Evolutionary conservation across 768 basidiomycete species (phyloP), one percentile per base, ranked within the genome.

Genomic region (Pulveroboletus ravenelii): DNA sequence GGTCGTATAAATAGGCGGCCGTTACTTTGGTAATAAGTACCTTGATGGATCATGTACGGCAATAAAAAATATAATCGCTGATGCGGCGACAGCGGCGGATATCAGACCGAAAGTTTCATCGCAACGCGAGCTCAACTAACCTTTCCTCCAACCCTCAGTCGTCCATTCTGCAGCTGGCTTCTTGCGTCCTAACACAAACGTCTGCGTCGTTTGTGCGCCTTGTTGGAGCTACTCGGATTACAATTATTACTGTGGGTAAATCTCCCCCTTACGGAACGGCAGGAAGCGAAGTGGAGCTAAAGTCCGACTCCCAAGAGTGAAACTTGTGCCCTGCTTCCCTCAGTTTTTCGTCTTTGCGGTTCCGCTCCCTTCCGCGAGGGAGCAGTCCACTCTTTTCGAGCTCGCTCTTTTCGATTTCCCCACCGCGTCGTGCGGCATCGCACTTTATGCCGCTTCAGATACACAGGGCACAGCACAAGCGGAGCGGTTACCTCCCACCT

Each of bases 291-390:
- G 30, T 29, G 34, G 30, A 34, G 34, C 51, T 37, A 47, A 57
- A 51, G 42, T 54, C 56, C 39, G 53, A 48, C 45, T 51, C 38
- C 32, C 37, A 54, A 45, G 37, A 17, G 15, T 13, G 4, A 23
- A 34, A 47, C 18, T 45, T 18, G 27, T 15, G 14, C 48, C 45
- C 52, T 9, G 15, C 9, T 12, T 17, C 43, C 29, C 30, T 35
- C 45, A 35, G 3, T 14, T 23, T 15, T 32, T n/a, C 32, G 27
- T 32, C 27, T 30, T 46, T 41, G 43, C 39, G 23, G 34, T 30
- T 43, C 41, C 38, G 42, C 45, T 62, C 56, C 61, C 60, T 56
- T 62, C 61, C 54, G 60, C 41, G 57, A 61, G 52, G 60, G 59
- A 57, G 35, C 41, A 36, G 13, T 48, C 8, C 54, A 32, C 41